A percentile compares a stretch with the other conserved stretches of the same genome.
phyloP scores from a whole-genome alignment of 164 flowering plant genomes.

The Dillenia suffruticosa region DNA sequence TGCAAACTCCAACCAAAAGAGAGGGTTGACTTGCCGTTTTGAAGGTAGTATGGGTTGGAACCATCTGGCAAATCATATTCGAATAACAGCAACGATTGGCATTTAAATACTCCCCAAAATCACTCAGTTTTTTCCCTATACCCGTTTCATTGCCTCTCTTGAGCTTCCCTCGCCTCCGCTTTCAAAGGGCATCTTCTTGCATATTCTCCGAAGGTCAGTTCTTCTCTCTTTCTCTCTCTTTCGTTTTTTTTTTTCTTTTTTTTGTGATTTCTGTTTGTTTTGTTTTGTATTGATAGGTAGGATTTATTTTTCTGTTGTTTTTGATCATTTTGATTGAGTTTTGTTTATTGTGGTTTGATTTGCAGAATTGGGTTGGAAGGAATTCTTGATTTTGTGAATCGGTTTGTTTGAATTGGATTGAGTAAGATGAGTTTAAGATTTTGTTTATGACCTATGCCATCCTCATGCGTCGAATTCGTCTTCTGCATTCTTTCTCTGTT shows the following conservation, averaged over 20 bases:
- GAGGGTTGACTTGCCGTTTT: no score
- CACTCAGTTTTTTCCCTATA: no score
- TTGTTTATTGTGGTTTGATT: not conserved
- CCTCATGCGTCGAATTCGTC: constrained; percentile 41
- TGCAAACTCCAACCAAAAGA: no score
- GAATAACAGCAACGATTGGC: no score
- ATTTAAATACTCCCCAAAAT: no score
- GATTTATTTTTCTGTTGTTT: not conserved
- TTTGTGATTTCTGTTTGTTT: not conserved
- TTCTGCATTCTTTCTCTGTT: constrained; percentile 68
- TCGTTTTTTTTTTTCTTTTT: not conserved
- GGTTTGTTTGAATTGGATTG: not conserved
- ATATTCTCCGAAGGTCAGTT: not conserved
- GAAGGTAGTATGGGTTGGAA: no score
- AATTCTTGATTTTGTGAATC: not conserved
- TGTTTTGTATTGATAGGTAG: not conserved
- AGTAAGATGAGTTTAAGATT: no score
- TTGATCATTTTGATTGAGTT: not conserved
- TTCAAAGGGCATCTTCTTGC: no score
- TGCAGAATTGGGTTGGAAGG: not conserved
- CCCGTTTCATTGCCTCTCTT: no score
- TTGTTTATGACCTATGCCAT: constrained; percentile 26
- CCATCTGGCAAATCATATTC: no score
- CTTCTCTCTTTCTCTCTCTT: not conserved
- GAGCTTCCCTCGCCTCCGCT: not conserved